These are phyloP conservation scores for Yarrowia keelungensis DNA, from an alignment of 805 yeast species.

Conservation along the genomic window DNA sequence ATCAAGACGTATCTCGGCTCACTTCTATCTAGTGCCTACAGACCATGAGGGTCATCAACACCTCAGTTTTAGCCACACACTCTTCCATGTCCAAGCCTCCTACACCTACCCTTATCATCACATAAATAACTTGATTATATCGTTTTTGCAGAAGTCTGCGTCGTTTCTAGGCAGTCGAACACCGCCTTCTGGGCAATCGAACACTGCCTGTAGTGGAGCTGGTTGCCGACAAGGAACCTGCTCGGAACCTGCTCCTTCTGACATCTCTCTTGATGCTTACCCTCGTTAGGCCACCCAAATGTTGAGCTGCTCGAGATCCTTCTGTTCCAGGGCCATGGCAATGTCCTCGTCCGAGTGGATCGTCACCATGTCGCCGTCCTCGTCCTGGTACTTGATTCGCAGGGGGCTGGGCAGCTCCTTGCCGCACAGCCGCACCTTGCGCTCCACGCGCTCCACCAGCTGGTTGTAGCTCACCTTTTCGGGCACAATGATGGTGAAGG, in stretches of 20 bases:
- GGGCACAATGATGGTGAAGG: conserved; percentile 72
- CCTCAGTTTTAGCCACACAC: too few relatives aligned
- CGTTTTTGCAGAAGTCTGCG: conserved; percentile 15
- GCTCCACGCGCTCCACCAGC: conserved; percentile 64
- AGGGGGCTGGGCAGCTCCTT: conserved; percentile 53
- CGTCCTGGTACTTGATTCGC: conserved; percentile 84
- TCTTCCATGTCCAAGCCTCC: too few relatives aligned
- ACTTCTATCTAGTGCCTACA: too few relatives aligned
- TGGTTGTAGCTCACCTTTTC: conserved; percentile 58
- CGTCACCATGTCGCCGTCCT: conserved; percentile 92
- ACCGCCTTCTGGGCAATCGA: neutral
- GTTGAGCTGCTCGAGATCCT: conserved; percentile 31
- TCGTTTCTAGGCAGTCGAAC: conserved; percentile 13
- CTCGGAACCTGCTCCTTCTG: neutral
- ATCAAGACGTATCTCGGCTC: too few relatives aligned
- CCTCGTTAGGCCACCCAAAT: conserved; percentile 8
- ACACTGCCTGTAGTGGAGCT: neutral
- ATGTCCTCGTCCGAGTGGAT: conserved; percentile 89
- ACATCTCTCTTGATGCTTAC: conserved; percentile 7
- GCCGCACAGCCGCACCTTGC: conserved; percentile 63
- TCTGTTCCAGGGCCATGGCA: conserved; percentile 73
- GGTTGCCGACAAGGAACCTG: neutral
- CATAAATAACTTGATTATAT: conserved; percentile 30
- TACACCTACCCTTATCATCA: neutral
- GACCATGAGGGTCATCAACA: too few relatives aligned